These are phyloP conservation scores for Parathielavia hyrcaniae DNA, from an alignment of 495 filamentous ascomycete genomes.

Conservation along the genomic window DNA sequence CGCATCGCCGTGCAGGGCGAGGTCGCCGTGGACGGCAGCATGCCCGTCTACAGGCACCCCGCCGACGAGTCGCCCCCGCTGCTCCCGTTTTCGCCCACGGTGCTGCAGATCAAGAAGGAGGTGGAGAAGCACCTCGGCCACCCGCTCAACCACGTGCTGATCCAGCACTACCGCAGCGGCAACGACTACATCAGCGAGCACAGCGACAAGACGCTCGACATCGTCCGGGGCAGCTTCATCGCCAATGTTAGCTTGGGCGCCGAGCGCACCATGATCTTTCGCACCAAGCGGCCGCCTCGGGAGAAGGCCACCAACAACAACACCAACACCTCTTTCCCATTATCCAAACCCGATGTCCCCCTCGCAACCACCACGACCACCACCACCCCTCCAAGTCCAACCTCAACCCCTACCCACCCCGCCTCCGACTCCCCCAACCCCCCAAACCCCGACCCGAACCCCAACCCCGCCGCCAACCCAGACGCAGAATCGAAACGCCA, in stretches of 20 bases:
- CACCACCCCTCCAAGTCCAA: neutral
- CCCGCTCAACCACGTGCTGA: slow-evolving; percentile 83
- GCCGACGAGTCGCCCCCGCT: slow-evolving; percentile 82
- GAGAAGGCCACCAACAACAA: slow-evolving; percentile 22
- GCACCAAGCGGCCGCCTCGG: slow-evolving; percentile 61
- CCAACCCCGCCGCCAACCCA: neutral
- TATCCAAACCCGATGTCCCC: neutral
- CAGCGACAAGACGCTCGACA: slow-evolving; percentile 93
- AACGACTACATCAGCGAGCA: slow-evolving; percentile 96
- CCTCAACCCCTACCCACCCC: too few species aligned
- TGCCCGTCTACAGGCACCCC: slow-evolving; percentile 91
- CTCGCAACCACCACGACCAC: neutral
- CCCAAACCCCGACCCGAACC: too few species aligned
- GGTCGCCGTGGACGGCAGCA: slow-evolving; percentile 62
- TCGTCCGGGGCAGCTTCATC: slow-evolving; percentile 70
- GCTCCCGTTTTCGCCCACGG: slow-evolving; percentile 63
- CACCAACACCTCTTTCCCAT: neutral
- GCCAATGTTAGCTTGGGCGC: slow-evolving; percentile 92
- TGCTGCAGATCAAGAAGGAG: slow-evolving; percentile 58
- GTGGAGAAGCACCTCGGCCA: slow-evolving; percentile 70
- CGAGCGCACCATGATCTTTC: slow-evolving; percentile 81
- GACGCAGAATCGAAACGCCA: slow-evolving; percentile 21
- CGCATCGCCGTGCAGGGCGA: slow-evolving; percentile 88
- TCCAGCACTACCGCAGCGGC: slow-evolving; percentile 86
- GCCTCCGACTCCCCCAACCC: too few species aligned